phyloP scores from a whole-genome alignment of 2,329 filamentous ascomycete genomes.

The Penicillium sp. region DNA sequence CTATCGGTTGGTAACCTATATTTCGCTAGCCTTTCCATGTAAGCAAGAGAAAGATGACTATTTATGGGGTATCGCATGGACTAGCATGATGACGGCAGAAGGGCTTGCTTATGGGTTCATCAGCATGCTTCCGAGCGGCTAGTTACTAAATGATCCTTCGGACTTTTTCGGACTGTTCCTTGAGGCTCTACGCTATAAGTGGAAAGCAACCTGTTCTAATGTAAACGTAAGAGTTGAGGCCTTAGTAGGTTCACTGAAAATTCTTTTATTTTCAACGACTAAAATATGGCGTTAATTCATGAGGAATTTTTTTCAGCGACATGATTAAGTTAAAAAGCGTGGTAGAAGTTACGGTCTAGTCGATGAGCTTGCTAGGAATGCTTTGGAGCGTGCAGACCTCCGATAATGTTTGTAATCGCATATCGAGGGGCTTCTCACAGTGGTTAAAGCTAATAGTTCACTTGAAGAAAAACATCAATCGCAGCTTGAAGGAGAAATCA shows the following conservation, averaged over 20 bases:
- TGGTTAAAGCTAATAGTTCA: neutral
- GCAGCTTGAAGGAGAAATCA: neutral
- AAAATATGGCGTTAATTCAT: neutral
- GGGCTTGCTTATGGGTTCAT: no score
- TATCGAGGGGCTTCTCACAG: neutral
- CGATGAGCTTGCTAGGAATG: neutral
- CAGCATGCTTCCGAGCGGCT: no score
- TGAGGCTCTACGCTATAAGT: neutral
- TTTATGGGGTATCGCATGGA: no score
- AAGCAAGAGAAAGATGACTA: no score
- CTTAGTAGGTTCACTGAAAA: neutral
- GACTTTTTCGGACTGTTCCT: neutral
- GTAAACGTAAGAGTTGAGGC: neutral
- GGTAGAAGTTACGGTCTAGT: constrained; percentile 3
- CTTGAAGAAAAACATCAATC: neutral
- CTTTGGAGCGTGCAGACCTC: neutral
- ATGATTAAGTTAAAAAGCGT: constrained; percentile 4
- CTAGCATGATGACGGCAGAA: no score
- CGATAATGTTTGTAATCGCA: neutral
- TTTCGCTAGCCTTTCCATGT: no score
- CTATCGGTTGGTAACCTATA: no score
- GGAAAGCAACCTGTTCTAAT: neutral
- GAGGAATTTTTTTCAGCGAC: neutral
- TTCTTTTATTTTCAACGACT: neutral
- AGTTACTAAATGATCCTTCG: no score